phyloP scores from a whole-genome alignment of 169 alveolate species.

The Plasmodium falciparum region DNA sequence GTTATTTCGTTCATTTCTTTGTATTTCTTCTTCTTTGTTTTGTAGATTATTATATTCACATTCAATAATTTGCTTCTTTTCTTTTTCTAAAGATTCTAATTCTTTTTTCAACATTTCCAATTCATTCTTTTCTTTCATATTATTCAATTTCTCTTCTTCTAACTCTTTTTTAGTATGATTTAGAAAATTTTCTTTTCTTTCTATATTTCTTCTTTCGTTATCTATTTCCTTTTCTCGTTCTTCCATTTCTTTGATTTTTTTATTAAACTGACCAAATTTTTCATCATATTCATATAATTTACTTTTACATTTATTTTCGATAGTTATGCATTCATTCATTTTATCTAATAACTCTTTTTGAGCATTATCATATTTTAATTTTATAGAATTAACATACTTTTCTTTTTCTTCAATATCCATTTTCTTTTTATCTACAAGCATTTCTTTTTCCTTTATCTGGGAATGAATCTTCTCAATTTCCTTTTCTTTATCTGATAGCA shows the following conservation, averaged over 20 bases:
- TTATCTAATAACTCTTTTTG: conserved; percentile 63
- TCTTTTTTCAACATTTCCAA: conserved; percentile 64
- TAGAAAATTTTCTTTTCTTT: conserved; percentile 63
- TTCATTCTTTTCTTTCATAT: conserved; percentile 67
- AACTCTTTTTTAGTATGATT: conserved; percentile 47
- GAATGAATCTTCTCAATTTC: conserved; percentile 72
- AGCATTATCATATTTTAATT: conserved; percentile 62
- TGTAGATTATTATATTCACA: conserved; percentile 66
- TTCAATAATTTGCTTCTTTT: conserved; percentile 63
- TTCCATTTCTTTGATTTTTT: conserved; percentile 72
- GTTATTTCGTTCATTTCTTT: conserved; percentile 64
- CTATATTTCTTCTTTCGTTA: conserved; percentile 55
- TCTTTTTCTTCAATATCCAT: conserved; percentile 68
- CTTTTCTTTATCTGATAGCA: conserved; percentile 71
- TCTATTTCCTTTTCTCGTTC: conserved; percentile 68
- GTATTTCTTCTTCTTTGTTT: conserved; percentile 68
- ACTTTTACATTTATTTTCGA: conserved; percentile 72
- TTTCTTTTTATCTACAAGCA: conserved; percentile 34
- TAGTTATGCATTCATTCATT: conserved; percentile 72
- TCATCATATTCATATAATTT: conserved; percentile 75
- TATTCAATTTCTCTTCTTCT: conserved; percentile 55
- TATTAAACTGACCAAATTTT: conserved; percentile 63
- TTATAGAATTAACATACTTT: conserved; percentile 63
- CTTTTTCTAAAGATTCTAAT: conserved; percentile 69
- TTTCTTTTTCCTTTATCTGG: conserved; percentile 62